A percentile compares a stretch with the other conserved stretches of the same genome.
Conservation (phyloP, 129 eudicot genomes). For the Gnaphalium uliginosum region DNA sequence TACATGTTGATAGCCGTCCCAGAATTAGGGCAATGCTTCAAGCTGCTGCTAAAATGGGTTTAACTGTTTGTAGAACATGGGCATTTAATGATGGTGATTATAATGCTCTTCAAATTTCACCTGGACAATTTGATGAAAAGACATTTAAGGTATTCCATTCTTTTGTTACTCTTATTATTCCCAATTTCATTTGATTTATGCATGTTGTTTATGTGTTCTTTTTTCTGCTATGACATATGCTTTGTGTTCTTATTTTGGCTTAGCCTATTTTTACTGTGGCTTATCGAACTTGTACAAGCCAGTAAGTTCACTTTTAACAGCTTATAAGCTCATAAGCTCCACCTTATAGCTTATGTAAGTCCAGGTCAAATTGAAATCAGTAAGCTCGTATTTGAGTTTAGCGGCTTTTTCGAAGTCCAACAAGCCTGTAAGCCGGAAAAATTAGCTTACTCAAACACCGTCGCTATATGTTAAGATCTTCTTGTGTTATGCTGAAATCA, state of each 20-base stretch:
- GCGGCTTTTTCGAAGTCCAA: not conserved
- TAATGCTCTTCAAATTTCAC: slow-evolving; percentile 96
- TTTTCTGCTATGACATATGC: not conserved
- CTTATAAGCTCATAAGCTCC: too few species aligned
- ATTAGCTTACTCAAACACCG: not conserved
- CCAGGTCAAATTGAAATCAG: not conserved
- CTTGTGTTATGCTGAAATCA: slow-evolving; percentile 3
- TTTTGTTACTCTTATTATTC: not conserved
- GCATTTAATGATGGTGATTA: slow-evolving; percentile 96
- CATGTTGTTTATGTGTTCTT: slow-evolving; percentile 5
- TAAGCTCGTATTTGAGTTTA: not conserved
- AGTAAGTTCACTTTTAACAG: not conserved
- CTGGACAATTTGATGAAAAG: slow-evolving; percentile 82
- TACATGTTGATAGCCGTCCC: slow-evolving; percentile 52
- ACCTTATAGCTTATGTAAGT: not conserved
- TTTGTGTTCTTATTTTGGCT: slow-evolving; percentile 13
- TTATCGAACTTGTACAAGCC: not conserved
- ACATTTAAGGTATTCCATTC: slow-evolving; percentile 62
- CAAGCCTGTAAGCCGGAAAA: not conserved
- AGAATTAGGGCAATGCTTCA: slow-evolving; percentile 70
- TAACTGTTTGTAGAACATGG: slow-evolving; percentile 97
- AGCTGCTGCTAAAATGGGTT: slow-evolving; percentile 92
- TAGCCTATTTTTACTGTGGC: not conserved
- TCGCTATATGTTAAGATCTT: slow-evolving; percentile 16
- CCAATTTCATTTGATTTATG: not conserved